These are phyloP conservation scores for Leccinum truebloodii DNA, from an alignment of 768 basidiomycete species.

Conservation along the genomic window DNA sequence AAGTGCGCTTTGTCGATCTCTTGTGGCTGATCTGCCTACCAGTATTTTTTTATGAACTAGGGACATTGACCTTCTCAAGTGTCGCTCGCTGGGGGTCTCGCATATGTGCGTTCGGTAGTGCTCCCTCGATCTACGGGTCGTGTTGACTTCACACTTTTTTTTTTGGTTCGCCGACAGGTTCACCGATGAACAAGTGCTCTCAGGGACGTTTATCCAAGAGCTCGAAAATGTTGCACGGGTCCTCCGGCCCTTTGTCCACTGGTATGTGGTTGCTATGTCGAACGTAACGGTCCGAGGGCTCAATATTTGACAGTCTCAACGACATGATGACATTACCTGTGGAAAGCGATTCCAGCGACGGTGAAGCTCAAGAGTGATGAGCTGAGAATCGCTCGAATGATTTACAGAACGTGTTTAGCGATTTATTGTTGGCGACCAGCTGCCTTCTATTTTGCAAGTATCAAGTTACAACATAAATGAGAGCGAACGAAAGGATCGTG, in stretches of 20 bases:
- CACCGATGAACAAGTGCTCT: constrained; percentile 70
- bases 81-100: constrained; percentile 72
- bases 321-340: constrained; percentile 64
- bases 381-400: constrained; percentile 1
- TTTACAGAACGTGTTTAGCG: constrained; percentile 1
- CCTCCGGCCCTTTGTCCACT: constrained; percentile 77
- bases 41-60: constrained; percentile 34
- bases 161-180: constrained; percentile 47
- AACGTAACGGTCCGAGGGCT: not conserved
- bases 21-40: not conserved
- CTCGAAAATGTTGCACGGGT: constrained; percentile 55
- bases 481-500: not conserved
- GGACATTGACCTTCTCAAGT: constrained; percentile 91
- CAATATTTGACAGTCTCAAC: constrained; percentile 51
- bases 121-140: not conserved
- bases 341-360: constrained; percentile 19
- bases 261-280: constrained; percentile 42
- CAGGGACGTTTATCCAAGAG: constrained; percentile 61
- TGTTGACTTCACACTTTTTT: constrained; percentile 17
- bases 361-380: constrained; percentile 12
- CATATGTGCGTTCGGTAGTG: constrained; percentile 46
- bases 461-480: not conserved
- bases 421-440: not conserved
- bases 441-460: not conserved
- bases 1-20: constrained; percentile 42